Percentiles rank a stretch among this genome's conserved stretches.
These are phyloP conservation scores for Colletotrichum lentis DNA, from an alignment of 2,329 filamentous ascomycete species.

Conservation along the genomic window DNA sequence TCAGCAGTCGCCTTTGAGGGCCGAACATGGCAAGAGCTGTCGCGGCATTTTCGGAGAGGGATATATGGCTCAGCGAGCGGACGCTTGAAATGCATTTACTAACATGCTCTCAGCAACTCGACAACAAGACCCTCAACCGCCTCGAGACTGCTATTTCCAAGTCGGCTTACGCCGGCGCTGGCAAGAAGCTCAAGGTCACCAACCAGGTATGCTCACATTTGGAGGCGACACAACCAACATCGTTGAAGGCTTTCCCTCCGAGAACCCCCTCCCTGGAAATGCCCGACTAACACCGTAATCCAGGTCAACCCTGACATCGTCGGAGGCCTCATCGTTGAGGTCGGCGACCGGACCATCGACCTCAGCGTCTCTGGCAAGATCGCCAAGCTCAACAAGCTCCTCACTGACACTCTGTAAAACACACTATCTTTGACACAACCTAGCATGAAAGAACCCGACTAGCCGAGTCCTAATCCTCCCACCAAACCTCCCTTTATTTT, in stretches of 20 bases:
- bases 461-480: slow-evolving; percentile 28
- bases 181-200: slow-evolving; percentile 98
- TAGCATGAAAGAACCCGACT: slow-evolving; percentile 26
- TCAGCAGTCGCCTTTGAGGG: background rate
- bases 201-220: slow-evolving; percentile 70
- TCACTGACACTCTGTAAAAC: slow-evolving; percentile 93
- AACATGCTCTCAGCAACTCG: slow-evolving; percentile 70
- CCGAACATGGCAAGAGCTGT: background rate
- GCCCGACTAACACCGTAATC: slow-evolving; percentile 14
- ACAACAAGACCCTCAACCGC: slow-evolving; percentile 83
- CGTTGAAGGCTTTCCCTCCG: background rate
- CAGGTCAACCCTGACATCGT: slow-evolving; percentile 94
- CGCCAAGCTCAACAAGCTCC: slow-evolving; percentile 99
- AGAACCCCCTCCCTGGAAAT: background rate
- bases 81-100: slow-evolving; percentile 30
- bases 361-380: slow-evolving; percentile 94
- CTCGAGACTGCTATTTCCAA: slow-evolving; percentile 89
- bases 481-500: slow-evolving; percentile 20
- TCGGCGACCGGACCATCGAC: slow-evolving; percentile 97
- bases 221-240: background rate
- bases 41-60: background rate
- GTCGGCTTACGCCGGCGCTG: slow-evolving; percentile 85
- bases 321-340: slow-evolving; percentile 93
- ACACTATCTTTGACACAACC: slow-evolving; percentile 19
- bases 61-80: background rate